These are phyloP conservation scores for Sclerotinia borealis DNA, from an alignment of 2,329 filamentous ascomycete genomes.

Conservation along the genomic window DNA sequence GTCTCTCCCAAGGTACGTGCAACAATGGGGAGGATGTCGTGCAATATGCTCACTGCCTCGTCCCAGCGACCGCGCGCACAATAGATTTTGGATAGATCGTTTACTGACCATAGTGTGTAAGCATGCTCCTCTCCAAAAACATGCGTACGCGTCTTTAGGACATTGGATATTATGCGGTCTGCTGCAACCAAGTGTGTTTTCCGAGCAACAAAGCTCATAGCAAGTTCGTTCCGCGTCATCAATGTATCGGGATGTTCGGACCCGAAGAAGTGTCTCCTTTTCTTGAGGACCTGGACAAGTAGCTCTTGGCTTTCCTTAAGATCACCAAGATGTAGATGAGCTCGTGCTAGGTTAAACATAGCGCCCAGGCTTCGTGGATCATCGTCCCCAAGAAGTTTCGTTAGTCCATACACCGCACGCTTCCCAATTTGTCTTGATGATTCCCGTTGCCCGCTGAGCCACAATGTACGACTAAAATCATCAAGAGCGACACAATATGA, in stretches of 20 bases:
- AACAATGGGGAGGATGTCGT: no score
- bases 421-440: neutral
- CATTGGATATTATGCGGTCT: neutral
- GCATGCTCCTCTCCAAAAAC: constrained; percentile 32
- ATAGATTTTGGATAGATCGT: constrained; percentile 31
- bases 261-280: neutral
- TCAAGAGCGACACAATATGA: neutral
- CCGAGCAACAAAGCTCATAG: neutral
- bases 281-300: constrained; percentile 11
- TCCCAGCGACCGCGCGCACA: constrained; percentile 26
- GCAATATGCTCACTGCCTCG: constrained; percentile 17
- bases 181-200: neutral
- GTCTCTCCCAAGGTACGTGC: no score
- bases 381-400: constrained; percentile 2
- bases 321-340: constrained; percentile 23
- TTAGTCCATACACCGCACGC: neutral
- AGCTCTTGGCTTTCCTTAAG: constrained; percentile 19
- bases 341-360: constrained; percentile 30
- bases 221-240: neutral
- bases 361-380: constrained; percentile 29
- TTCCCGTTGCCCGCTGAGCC: neutral
- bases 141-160: neutral
- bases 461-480: neutral
- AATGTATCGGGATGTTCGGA: neutral
- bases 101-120: constrained; percentile 32